Base-by-base conservation (phyloP, 2,329 filamentous ascomycete genomes). In the Fusarium guadeloupense region DNA sequence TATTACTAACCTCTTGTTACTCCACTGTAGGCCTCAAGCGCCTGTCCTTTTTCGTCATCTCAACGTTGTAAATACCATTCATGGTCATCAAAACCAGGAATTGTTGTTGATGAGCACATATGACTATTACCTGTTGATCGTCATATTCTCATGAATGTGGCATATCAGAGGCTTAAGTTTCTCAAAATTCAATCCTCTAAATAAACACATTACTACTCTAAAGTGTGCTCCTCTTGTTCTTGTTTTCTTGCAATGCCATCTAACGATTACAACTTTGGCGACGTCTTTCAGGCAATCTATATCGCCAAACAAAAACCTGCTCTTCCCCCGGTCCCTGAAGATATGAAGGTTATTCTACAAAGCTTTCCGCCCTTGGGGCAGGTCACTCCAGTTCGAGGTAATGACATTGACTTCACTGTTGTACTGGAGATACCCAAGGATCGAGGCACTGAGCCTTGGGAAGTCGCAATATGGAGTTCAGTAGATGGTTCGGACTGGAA, bases 331-430 rank as follows among this genome's bases (percentile, higher is more conserved):
- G 51, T 72, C 39, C 5, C 67, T 34, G 67, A 72, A 46, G 61
- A 56, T 3, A 81, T 80, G 75, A 74, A 73, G 7, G 71, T 74
- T 30, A 66, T 70, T 12, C 64, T 84, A 16, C 78, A 79, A 19
- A 81, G 80, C 56, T 88, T 87, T 69, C 93, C 93, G 12, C 86
- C 92, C 1, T 76, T 97, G 45, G 91, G 89, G 3, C 90, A 93
- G 71, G 83, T 90, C 20, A 93, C 91, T 2, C 81, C 85, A 42
- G 70, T 91, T 17, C 74, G 79, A 21, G 71, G 72, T 17, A 69
- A 70, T 3, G 65, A 82, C 69, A 78, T 89, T 33, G 72, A 74
- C 1, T 89, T 97, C 64, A 88, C 84, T 1, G 88, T 90, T 7
- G 75, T 93, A 12, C 80, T 96, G 26, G 88, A 93, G 66, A 85